phyloP scores from a whole-genome alignment of 371 early-diverging fungal genomes.

The Umbelopsis sp. region DNA sequence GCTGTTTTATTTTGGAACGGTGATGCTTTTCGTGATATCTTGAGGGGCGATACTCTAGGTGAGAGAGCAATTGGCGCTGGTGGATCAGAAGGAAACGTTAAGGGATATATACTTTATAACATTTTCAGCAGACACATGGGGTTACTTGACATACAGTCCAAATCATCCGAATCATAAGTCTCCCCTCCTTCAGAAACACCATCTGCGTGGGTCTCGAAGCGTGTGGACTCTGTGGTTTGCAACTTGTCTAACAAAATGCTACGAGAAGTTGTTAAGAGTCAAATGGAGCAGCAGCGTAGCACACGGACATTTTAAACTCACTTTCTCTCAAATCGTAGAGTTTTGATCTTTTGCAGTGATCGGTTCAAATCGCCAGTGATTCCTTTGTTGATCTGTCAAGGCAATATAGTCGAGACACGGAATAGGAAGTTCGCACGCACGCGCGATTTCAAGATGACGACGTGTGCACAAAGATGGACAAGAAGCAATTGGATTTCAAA shows the following conservation, averaged over 20 bases:
- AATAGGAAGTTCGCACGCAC: neutral
- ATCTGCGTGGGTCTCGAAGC: neutral
- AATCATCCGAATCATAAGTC: neutral
- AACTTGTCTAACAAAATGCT: constrained; percentile 16
- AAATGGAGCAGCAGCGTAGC: neutral
- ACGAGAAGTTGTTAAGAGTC: neutral
- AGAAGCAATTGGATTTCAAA: neutral
- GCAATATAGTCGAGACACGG: neutral
- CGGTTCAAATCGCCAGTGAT: constrained; percentile 18
- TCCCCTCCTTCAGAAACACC: neutral
- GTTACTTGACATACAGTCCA: too few species aligned
- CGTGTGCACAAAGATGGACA: too few species aligned
- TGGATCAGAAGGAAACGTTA: neutral
- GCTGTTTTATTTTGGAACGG: neutral
- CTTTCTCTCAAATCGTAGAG: constrained; percentile 60
- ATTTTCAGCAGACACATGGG: too few species aligned
- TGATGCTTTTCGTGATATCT: neutral
- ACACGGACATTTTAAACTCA: constrained; percentile 28
- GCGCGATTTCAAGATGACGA: neutral
- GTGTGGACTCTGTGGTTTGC: neutral
- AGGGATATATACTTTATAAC: neutral
- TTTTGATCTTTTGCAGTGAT: constrained; percentile 48
- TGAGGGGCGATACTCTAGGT: neutral
- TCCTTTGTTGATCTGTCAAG: constrained; percentile 1
- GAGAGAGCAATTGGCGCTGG: neutral